These are phyloP conservation scores for Chrysoporthe deuterocubensis DNA, from an alignment of 2,329 filamentous ascomycete species.

Conservation along the genomic window DNA sequence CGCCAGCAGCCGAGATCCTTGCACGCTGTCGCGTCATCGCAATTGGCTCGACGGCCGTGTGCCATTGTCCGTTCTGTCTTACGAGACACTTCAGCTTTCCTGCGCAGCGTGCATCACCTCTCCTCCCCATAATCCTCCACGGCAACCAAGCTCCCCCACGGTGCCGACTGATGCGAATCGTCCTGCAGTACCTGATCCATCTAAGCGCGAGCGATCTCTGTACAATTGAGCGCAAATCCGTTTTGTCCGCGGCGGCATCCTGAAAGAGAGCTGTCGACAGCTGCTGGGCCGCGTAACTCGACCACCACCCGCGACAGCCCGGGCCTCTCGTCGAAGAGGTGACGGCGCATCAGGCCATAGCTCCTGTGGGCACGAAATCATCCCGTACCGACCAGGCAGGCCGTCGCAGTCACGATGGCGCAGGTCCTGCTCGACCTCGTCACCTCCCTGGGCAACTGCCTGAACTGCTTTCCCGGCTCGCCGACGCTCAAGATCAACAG, in stretches of 20 bases:
- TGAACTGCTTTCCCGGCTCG: conserved; percentile 94
- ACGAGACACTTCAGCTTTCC: background rate
- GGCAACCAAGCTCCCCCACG: too few relatives aligned
- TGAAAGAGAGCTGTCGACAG: background rate
- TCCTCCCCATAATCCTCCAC: background rate
- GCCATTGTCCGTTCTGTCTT: background rate
- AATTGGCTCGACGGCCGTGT: background rate
- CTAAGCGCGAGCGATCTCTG: background rate
- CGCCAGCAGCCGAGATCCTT: conserved; percentile 5
- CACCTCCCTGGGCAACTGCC: conserved; percentile 91
- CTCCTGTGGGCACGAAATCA: background rate
- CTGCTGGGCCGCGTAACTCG: background rate
- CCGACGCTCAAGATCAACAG: conserved; percentile 95
- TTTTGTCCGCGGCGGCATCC: background rate
- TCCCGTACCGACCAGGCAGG: background rate
- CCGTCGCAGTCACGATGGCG: conserved; percentile 60
- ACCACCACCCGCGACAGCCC: too few relatives aligned
- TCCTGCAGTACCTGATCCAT: background rate
- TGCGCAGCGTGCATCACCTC: background rate
- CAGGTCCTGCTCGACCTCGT: conserved; percentile 86
- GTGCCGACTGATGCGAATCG: background rate
- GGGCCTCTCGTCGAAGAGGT: too few relatives aligned
- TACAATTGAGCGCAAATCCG: conserved; percentile 8
- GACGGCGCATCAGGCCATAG: too few relatives aligned
- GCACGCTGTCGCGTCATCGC: conserved; percentile 22